These are phyloP conservation scores for Plasmodium vinckei DNA, from an alignment of 169 alveolate genomes.

Conservation along the genomic window DNA sequence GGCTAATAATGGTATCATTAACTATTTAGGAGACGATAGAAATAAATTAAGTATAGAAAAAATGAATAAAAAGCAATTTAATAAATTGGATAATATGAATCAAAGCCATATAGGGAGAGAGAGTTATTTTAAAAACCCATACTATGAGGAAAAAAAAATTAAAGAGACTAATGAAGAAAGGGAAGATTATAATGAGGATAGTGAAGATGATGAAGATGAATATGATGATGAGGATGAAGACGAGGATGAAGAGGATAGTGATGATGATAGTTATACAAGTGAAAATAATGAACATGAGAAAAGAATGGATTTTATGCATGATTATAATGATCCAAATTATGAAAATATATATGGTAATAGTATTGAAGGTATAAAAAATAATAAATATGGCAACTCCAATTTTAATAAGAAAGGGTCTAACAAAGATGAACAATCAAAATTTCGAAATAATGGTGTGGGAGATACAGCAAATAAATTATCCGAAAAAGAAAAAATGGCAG, in stretches of 20 bases:
- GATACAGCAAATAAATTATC: slow-evolving; percentile 17
- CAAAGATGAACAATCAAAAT: slow-evolving; percentile 3
- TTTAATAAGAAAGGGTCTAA: slow-evolving; percentile 9
- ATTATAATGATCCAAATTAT: slow-evolving; percentile 30
- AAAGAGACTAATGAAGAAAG: slow-evolving; percentile 9
- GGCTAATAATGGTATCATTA: slow-evolving; percentile 9
- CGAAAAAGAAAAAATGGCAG: slow-evolving; percentile 78
- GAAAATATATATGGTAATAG: slow-evolving; percentile 28
- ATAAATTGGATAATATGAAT: neutral
- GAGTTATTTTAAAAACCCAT: neutral
- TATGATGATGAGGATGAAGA: slow-evolving; percentile 50
- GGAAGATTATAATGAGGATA: slow-evolving; percentile 5
- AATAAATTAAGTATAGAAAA: slow-evolving; percentile 6
- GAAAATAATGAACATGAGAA: slow-evolving; percentile 49
- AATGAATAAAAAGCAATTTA: neutral
- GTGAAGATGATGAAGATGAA: slow-evolving; percentile 13
- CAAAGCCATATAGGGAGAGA: neutral
- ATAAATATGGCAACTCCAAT: slow-evolving; percentile 4
- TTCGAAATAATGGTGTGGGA: neutral
- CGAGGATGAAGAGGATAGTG: slow-evolving; percentile 16
- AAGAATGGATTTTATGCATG: slow-evolving; percentile 26
- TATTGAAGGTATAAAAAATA: slow-evolving; percentile 8
- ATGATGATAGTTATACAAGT: neutral
- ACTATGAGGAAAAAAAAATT: neutral
- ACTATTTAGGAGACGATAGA: neutral